A percentile compares a stretch with the other conserved stretches of the same genome.
phyloP scores from a whole-genome alignment of 2,329 filamentous ascomycete species.

The Penicillium paneum region DNA sequence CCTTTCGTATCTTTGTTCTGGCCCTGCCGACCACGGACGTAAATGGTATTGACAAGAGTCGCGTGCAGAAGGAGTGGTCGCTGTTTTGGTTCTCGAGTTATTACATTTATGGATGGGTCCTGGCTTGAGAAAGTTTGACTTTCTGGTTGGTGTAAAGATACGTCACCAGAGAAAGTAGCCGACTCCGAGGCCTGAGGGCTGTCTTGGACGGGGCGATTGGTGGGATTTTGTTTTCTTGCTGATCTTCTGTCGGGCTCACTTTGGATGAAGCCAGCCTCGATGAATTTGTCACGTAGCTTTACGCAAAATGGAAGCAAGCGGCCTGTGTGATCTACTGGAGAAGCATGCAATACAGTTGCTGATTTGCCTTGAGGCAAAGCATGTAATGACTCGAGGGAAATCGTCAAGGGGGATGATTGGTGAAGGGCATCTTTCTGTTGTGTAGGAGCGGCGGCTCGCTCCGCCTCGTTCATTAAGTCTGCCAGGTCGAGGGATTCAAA shows the following conservation, averaged over 20 bases:
- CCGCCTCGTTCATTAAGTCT: slow-evolving; percentile 36
- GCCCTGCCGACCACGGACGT: slow-evolving; percentile 45
- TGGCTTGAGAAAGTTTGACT: background rate
- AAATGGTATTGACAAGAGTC: slow-evolving; percentile 82
- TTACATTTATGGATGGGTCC: slow-evolving; percentile 11
- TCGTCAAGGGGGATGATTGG: slow-evolving; percentile 29
- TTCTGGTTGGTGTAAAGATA: slow-evolving; percentile 1
- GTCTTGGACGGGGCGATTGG: background rate
- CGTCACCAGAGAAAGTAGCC: background rate
- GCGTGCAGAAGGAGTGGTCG: slow-evolving; percentile 73
- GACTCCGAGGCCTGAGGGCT: background rate
- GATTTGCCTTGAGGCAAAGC: slow-evolving; percentile 36
- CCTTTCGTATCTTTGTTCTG: slow-evolving; percentile 6
- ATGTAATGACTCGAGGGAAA: slow-evolving; percentile 45
- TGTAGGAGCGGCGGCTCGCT: slow-evolving; percentile 22
- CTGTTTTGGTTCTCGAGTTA: slow-evolving; percentile 18
- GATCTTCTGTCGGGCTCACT: slow-evolving; percentile 23
- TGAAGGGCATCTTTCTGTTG: background rate
- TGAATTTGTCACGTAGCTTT: slow-evolving; percentile 41
- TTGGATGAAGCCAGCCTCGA: slow-evolving; percentile 43
- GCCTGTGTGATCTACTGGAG: slow-evolving; percentile 38
- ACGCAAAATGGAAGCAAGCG: slow-evolving; percentile 44
- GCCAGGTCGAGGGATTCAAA: slow-evolving; percentile 48
- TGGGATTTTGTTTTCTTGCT: background rate
- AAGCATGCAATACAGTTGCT: slow-evolving; percentile 42